These are phyloP conservation scores for Candida sp. DNA, from an alignment of 1,139 yeast species.

Conservation along the genomic window DNA sequence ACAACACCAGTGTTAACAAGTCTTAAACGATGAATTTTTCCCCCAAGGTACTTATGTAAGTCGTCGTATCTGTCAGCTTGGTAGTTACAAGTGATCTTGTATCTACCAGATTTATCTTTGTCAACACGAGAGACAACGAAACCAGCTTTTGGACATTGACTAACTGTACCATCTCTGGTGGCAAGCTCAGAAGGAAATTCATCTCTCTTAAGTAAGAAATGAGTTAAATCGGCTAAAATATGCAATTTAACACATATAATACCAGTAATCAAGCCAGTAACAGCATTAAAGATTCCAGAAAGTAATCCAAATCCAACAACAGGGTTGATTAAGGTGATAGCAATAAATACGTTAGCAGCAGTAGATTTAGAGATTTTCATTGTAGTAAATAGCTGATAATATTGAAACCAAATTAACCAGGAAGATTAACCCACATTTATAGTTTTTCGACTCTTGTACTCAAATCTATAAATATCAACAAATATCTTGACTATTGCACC, in stretches of 20 bases:
- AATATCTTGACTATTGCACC: neutral
- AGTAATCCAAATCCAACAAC: neutral
- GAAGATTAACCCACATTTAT: neutral
- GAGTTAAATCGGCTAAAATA: neutral
- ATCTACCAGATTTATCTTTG: slow-evolving; percentile 8
- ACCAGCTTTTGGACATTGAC: slow-evolving; percentile 5
- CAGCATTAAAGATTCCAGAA: neutral
- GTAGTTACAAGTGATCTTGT: slow-evolving; percentile 7
- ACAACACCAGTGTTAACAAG: slow-evolving; percentile 8
- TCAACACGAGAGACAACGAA: slow-evolving; percentile 8
- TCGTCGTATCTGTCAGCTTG: slow-evolving; percentile 5
- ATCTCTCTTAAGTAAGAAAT: neutral
- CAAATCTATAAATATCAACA: neutral
- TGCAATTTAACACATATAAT: neutral
- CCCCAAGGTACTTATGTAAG: slow-evolving; percentile 4
- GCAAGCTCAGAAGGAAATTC: neutral
- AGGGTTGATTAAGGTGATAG: neutral
- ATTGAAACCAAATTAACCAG: neutral
- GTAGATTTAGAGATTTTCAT: neutral
- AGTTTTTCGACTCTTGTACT: neutral
- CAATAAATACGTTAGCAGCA: neutral
- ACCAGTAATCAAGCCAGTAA: neutral
- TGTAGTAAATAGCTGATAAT: neutral
- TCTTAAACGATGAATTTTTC: slow-evolving; percentile 4
- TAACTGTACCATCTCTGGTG: neutral